Base-by-base conservation (phyloP, 805 yeast genomes). In the Lipomyces lipofer region DNA sequence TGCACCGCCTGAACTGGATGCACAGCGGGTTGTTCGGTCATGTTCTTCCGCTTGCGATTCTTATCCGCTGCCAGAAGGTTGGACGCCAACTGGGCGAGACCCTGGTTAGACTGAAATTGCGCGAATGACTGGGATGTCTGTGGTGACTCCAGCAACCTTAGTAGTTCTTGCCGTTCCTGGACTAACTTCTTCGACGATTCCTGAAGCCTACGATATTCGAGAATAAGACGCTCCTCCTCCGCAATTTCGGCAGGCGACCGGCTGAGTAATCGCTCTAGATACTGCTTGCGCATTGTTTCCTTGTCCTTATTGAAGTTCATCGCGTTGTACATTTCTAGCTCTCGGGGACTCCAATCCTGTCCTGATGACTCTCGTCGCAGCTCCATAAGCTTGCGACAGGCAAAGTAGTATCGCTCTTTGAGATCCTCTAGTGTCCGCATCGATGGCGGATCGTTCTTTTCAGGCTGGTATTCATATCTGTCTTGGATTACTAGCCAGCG, bases 171-270 rank as follows among this genome's bases (percentile, higher is more conserved):
- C 61, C 99, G 78, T 68, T 94, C 99, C 45, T 77, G 73, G 49
- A 90, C 77, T 76, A 92, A 86, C 69, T 88, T 86, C 73, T 89
- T 91, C 0, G 97, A 95, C 1, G 95, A 88, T 53, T 89, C 80
- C 67, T 94, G 98, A 59, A 94, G 88, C 60, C 92, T 84, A 46
- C 95, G 80, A 2, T 97, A 95, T 68, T 94, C 99, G 28, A 92
- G 84, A 9, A 94, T 88, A 47, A 94, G 75, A 0, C 96, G 89
- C 69, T 94, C 98, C 67, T 94, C 99, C 72, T 94, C 99, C 0
- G 98, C 98, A 43, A 94, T 88, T 68, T 94, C 99, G 0, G 97
- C 95, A 0, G 99, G 97, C 2, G 92, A 83, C 62, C 99, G 75
- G 33, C 83, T 82, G 40, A 92, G 75, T 35, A 94, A 73, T 57